Base-by-base conservation (phyloP, 2,329 filamentous ascomycete species). In the Aspergillus calidoustus region DNA sequence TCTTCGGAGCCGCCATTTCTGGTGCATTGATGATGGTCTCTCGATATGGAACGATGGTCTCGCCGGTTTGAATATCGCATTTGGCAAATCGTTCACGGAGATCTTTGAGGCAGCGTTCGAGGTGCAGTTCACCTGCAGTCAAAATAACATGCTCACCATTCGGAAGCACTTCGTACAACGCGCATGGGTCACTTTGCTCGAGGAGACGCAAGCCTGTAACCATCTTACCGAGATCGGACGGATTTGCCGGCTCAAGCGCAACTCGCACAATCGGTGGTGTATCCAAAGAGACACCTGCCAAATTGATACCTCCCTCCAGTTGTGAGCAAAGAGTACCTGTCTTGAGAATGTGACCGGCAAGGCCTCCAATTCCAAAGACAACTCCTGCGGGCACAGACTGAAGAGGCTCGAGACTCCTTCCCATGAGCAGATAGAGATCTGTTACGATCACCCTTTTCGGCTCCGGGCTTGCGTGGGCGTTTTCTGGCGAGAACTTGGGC, bases 361-460 rank as follows among this genome's bases (percentile, higher is more conserved):
- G 86, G 2, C 95, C 95, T 34, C 90, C 92, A 58, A 99, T 95
- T 25, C 95, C 95, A 72, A 99, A 98, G 4, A 99, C 91, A 7
- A 96, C 93, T 48, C 95, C 95, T 0, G 95, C 94, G 6, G 94
- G 94, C 0, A 98, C 94, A 0, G 90, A 90, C 17, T 87, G 85
- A 0, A 99, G 85, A 1, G 89, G 85, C 72, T 98, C 94, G 4
- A 99, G 82, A 61, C 90, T 90, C 61, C 94, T 86, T 31, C 95
- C 95, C 95, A 99, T 99, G 57, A 99, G 87, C 74, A 99, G 89
- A 77, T 99, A 99, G 2, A 99, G 82, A 2, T 91, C 91, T 17
- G 89, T 93, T 54, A 99, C 88, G 0, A 87, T 94, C 43, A 96
- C 89, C 73, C 93, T 93, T 67, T 91, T 86, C 0, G 93, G 93